phyloP scores from a whole-genome alignment of 495 filamentous ascomycete genomes.

The Apodospora peruviana region DNA sequence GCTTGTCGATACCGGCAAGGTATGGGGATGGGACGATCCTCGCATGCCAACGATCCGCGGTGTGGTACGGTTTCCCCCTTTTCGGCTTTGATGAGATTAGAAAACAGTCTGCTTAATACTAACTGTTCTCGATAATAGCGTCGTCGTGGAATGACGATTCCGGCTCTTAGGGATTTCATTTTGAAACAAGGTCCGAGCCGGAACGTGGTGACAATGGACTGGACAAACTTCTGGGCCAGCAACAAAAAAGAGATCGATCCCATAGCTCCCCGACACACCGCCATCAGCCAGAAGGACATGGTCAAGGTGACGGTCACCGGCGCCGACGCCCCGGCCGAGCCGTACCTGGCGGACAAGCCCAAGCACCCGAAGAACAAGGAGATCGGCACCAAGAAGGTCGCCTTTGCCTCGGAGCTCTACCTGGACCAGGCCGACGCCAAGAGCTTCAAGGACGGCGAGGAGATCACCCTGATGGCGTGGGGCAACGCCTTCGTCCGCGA shows the following conservation, averaged over 20 bases:
- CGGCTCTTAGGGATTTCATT: conserved; percentile 86
- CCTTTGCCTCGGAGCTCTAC: conserved; percentile 62
- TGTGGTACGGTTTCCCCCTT: too few species aligned
- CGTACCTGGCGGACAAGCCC: conserved; percentile 68
- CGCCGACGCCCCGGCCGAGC: conserved; percentile 51
- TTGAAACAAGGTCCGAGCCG: conserved; percentile 85
- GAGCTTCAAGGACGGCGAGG: conserved; percentile 75
- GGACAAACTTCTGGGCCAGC: conserved; percentile 85
- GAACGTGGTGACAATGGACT: conserved; percentile 86
- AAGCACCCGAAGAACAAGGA: conserved; percentile 83
- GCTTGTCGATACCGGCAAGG: conserved; percentile 77
- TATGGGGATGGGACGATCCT: conserved; percentile 54
- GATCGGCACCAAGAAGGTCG: conserved; percentile 78
- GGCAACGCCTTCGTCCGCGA: conserved; percentile 79
- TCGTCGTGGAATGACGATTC: conserved; percentile 89
- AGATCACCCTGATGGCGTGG: conserved; percentile 95
- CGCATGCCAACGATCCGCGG: conserved; percentile 92
- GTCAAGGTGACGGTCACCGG: conserved; percentile 67
- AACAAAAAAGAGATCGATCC: conserved; percentile 97
- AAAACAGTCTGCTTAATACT: too few species aligned
- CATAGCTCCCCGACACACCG: conserved; percentile 77
- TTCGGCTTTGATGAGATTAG: too few species aligned
- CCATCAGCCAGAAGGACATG: conserved; percentile 59
- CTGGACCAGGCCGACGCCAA: conserved; percentile 84
- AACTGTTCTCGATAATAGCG: too few species aligned